Percentiles rank a stretch among this genome's conserved stretches.
Conservation (phyloP, 139 green algal genomes). For the Coelastrella sp. region DNA sequence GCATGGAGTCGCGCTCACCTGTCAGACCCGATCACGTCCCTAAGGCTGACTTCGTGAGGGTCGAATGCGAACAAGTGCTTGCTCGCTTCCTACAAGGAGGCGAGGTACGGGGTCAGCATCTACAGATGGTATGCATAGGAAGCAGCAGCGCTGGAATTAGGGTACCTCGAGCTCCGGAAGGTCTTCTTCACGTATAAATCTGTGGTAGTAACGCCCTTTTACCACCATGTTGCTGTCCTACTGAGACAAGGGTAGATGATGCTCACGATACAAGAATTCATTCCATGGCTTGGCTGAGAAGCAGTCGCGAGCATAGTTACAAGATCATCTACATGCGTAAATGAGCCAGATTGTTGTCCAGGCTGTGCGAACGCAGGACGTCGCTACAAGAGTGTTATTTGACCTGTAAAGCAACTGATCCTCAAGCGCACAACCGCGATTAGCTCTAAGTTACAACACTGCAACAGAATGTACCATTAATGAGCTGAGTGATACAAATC, state of each 20-base stretch:
- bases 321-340: no score
- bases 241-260: no score
- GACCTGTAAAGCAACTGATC: background rate
- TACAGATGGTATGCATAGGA: background rate
- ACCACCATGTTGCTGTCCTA: background rate
- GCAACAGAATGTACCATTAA: no score
- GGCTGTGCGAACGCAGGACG: no score
- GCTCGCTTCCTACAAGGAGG: constrained; percentile 10
- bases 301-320: no score
- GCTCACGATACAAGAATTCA: no score
- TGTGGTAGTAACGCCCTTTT: constrained; percentile 14
- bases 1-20: background rate
- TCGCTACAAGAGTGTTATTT: background rate
- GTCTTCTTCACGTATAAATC: constrained; percentile 19
- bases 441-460: no score
- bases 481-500: no score
- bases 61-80: constrained; percentile 29
- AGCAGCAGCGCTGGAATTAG: background rate
- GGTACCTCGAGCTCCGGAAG: constrained; percentile 22
- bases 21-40: constrained; percentile 20
- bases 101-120: background rate
- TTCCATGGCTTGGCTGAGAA: no score
- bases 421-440: no score
- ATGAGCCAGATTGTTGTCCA: no score
- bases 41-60: constrained; percentile 32